Evolutionary conservation across 495 filamentous ascomycete species (phyloP), one percentile per base, ranked within the genome.

Genomic region (Antarctomyces pellizariae): DNA sequence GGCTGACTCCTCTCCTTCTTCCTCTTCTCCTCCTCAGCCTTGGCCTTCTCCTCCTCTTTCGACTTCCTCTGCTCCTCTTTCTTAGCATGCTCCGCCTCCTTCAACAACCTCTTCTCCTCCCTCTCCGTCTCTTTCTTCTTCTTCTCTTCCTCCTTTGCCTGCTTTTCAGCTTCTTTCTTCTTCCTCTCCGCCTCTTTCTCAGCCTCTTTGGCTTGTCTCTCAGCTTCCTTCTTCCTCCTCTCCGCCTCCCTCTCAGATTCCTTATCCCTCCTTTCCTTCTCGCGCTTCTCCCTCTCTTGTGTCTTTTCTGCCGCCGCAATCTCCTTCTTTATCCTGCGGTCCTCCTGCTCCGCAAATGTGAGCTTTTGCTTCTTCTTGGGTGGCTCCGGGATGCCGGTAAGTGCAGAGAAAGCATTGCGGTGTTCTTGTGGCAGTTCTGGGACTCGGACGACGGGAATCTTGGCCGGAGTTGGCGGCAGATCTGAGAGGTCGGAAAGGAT

Each of bases 11-110:
- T 60, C 12, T 67, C 60, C 43, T 84, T 80, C 46, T 75, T 80
- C 33, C 51, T 47, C 42, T 66, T 71, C 34, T 71, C 74, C 26
- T 70, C 63, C 27, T 73, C 62, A 32, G 59, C 70, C 13, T 57
- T 37, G 48, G 53, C 43, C 40, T 59, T 57, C 41, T 48, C 43
- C 10, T 51, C 50, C 15, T 35, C 36, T 21, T 46, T 42, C 11
- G 47, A 47, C 17, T 47, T 39, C 23, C 34, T 29, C 25, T 46
- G 42, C 12, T 42, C 48, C 18, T 49, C 42, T 22, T 56, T 62
- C 31, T 46, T 48, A 35, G 46, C 51, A 2, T 42, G 44, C 26
- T 48, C 42, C 0, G 34, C 41, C 13, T 48, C 49, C 5, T 46
- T 45, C 31, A 42, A 50, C 44, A 37, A 54, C 41, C 33, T 47